Conservation (phyloP, 2,329 filamentous ascomycete genomes). For the Lecanicillium sp. region DNA sequence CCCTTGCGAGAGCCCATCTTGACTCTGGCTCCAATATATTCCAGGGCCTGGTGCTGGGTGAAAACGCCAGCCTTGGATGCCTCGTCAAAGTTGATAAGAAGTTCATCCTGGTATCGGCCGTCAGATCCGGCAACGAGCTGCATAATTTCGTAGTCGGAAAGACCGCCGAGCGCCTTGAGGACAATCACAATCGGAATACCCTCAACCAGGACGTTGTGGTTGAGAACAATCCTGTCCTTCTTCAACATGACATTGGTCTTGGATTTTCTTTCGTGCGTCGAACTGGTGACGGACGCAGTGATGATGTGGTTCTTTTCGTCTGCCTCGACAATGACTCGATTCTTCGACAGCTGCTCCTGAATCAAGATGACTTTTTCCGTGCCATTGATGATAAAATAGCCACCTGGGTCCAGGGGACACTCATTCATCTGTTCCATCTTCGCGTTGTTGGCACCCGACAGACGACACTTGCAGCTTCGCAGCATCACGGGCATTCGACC, state of each 20-base stretch:
- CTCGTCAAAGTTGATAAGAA: slow-evolving; percentile 91
- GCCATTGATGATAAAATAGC: slow-evolving; percentile 95
- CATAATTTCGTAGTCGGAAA: slow-evolving; percentile 92
- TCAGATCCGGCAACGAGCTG: slow-evolving; percentile 84
- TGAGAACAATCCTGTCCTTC: slow-evolving; percentile 82
- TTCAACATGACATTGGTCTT: slow-evolving; percentile 95
- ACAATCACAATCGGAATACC: slow-evolving; percentile 92
- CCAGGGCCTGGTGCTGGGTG: slow-evolving; percentile 91
- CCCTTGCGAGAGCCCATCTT: slow-evolving; percentile 72
- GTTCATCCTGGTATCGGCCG: slow-evolving; percentile 85
- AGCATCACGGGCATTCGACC: slow-evolving; percentile 96
- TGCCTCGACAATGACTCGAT: slow-evolving; percentile 93
- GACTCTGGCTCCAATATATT: slow-evolving; percentile 80
- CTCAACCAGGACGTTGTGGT: slow-evolving; percentile 89
- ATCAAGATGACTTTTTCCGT: slow-evolving; percentile 98
- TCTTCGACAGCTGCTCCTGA: slow-evolving; percentile 98
- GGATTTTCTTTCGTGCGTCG: slow-evolving; percentile 93
- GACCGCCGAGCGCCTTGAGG: slow-evolving; percentile 85
- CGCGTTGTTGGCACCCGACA: slow-evolving; percentile 74
- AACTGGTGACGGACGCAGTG: slow-evolving; percentile 93
- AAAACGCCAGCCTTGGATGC: slow-evolving; percentile 75
- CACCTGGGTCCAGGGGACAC: slow-evolving; percentile 90
- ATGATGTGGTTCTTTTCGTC: slow-evolving; percentile 89
- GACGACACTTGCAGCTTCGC: slow-evolving; percentile 85
- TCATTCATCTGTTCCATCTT: slow-evolving; percentile 92